These are phyloP conservation scores for Sphaerosporella brunnea DNA, from an alignment of 495 filamentous ascomycete species.

Conservation along the genomic window DNA sequence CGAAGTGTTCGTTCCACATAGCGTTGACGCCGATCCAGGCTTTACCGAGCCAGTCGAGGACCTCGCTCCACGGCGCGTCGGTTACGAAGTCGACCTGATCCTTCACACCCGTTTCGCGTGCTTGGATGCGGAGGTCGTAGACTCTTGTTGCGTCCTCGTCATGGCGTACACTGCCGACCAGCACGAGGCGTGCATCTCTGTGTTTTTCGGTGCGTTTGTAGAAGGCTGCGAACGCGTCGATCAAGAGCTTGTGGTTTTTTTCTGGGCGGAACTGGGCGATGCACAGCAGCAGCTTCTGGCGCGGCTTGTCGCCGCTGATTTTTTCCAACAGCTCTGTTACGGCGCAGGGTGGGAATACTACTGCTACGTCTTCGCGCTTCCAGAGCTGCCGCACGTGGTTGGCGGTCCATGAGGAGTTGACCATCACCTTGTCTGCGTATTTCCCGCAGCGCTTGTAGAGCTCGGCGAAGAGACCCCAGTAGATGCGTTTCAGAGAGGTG, in stretches of 20 bases:
- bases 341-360: slow-evolving; percentile 83
- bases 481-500: slow-evolving; percentile 55
- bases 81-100: slow-evolving; percentile 71
- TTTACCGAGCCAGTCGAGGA: slow-evolving; percentile 55
- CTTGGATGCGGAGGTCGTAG: slow-evolving; percentile 74
- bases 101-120: slow-evolving; percentile 70
- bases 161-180: slow-evolving; percentile 78
- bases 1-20: slow-evolving; percentile 99
- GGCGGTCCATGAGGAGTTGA: slow-evolving; percentile 88
- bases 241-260: slow-evolving; percentile 77
- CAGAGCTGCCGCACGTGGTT: slow-evolving; percentile 66
- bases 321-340: slow-evolving; percentile 60
- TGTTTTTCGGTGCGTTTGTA: slow-evolving; percentile 23
- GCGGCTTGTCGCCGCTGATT: slow-evolving; percentile 37
- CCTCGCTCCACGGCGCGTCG: slow-evolving; percentile 72
- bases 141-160: slow-evolving; percentile 68
- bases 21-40: slow-evolving; percentile 77
- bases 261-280: slow-evolving; percentile 96
- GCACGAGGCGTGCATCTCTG: slow-evolving; percentile 47
- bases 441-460: slow-evolving; percentile 67
- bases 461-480: slow-evolving; percentile 72
- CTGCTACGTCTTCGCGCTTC: slow-evolving; percentile 37
- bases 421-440: slow-evolving; percentile 82
- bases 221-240: slow-evolving; percentile 68
- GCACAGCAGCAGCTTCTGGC: slow-evolving; percentile 60